Evolutionary conservation across 768 basidiomycete genomes (phyloP).

Genomic region (Lepiota subincarnata): DNA sequence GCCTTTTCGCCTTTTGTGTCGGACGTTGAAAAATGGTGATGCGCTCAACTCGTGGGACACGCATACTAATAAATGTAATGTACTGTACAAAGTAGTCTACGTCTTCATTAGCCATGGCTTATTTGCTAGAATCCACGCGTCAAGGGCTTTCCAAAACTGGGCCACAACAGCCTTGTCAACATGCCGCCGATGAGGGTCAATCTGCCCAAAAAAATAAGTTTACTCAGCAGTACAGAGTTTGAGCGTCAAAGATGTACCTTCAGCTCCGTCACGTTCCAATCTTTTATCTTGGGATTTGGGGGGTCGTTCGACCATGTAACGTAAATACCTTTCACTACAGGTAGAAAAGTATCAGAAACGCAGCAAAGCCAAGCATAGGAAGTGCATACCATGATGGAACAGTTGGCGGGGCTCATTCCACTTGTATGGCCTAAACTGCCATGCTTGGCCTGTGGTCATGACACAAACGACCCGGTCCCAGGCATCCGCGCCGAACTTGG

Average conservation of each 20-base stretch:
- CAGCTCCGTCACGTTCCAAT: conserved; percentile 96
- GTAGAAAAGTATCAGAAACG: not conserved
- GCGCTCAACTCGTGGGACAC: not conserved
- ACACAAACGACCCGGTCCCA: conserved; percentile 98
- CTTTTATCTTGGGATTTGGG: conserved; percentile 81
- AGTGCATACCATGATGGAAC: conserved; percentile 80
- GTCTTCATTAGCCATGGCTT: conserved; percentile 68
- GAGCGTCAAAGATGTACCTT: conserved; percentile 49
- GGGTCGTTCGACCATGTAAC: conserved; percentile 94
- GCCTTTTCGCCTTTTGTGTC: not conserved
- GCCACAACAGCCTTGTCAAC: conserved; percentile 93
- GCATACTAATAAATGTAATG: no score
- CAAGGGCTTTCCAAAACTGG: conserved; percentile 92
- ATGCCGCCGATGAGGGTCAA: conserved; percentile 86
- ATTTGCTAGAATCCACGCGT: conserved; percentile 76
- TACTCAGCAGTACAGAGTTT: not conserved
- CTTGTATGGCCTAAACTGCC: conserved; percentile 97
- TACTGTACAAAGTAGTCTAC: conserved; percentile 6
- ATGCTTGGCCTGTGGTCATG: conserved; percentile 96
- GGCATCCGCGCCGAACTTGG: conserved; percentile 88
- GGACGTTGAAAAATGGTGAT: conserved; percentile 6
- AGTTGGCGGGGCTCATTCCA: conserved; percentile 91
- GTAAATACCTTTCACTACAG: conserved; percentile 88
- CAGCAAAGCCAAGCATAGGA: not conserved
- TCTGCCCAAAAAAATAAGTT: conserved; percentile 40